Base-by-base conservation (phyloP, 768 basidiomycete species). In the Mycena belliarum region DNA sequence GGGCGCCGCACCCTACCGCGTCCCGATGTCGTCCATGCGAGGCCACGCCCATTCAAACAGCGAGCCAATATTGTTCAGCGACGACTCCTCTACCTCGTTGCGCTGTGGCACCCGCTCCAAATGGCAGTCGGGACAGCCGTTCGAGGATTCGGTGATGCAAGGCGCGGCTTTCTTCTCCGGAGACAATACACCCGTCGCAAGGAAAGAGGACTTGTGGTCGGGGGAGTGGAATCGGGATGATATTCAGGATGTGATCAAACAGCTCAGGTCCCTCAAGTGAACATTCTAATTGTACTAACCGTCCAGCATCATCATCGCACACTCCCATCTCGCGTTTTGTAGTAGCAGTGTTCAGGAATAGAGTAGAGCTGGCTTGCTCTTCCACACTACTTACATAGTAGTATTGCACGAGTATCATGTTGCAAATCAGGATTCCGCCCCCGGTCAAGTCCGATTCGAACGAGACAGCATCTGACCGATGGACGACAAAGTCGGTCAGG, bases 161-260 rank as follows among this genome's bases (percentile, higher is more conserved):
- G 29, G 18, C 14, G 25, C 25, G 29, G 24, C 41, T 0, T 32
- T 29, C 15, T 4, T 29, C 18, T 33, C 35, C 12, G 54, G 23
- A 26, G 49, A 45, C 7, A 60, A 23, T 16, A 63, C 62, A 6
- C 58, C 58, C 32, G 58, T 63, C 1, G 40, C 29, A 23, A 50
- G 61, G 49, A 59, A 43, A 28, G 61, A 63, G 33, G 50, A 53
- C 12, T 14, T 46, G 46, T 63, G 62, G 62, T 45, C 51, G 1
- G 62, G 62, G 24, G 44, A 57, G 32, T 63, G 62, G 62, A 63
- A 63, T 25, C 54, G 62, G 18, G 62, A 54, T 9, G 52, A 60
- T 21, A 63, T 63, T 25, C 62, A 60, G 42, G 62, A 63, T 14
- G 62, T 63, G 9, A 63, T 63, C 42, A 28, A 26, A 10, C 55